A percentile compares a stretch with the other conserved stretches of the same genome.
Evolutionary conservation across 179 eudicot genomes (phyloP).

Genomic region (Drosera spatulata): DNA sequence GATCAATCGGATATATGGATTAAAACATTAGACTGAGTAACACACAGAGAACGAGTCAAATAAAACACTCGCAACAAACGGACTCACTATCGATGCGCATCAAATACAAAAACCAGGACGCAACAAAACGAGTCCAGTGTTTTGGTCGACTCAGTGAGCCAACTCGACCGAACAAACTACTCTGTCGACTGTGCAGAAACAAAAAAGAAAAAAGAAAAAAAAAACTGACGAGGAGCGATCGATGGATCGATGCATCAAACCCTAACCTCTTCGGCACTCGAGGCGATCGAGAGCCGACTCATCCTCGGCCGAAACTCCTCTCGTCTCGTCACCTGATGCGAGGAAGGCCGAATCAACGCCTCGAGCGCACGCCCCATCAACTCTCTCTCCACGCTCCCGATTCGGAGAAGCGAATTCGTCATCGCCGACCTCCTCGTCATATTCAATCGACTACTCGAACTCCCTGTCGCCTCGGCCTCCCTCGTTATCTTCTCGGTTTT

Average conservation of each 20-base stretch:
- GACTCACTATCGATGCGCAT: too few species aligned
- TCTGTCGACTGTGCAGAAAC: too few species aligned
- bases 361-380: conserved; percentile 74
- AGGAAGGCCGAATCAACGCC: conserved; percentile 85
- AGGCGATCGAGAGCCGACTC: conserved; percentile 71
- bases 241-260: neutral
- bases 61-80: too few species aligned
- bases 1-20: too few species aligned
- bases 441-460: conserved; percentile 51
- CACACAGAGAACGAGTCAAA: too few species aligned
- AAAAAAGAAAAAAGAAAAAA: too few species aligned
- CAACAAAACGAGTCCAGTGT: too few species aligned
- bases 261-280: conserved; percentile 41
- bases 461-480: conserved; percentile 12
- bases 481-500: conserved; percentile 8
- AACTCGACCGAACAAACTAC: too few species aligned
- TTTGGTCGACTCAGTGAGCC: too few species aligned
- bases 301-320: conserved; percentile 51
- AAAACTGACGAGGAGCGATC: too few species aligned
- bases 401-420: conserved; percentile 87
- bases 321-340: conserved; percentile 74
- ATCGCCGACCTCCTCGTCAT: conserved; percentile 68
- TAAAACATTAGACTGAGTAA: too few species aligned
- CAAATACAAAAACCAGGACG: too few species aligned
- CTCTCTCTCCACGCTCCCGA: conserved; percentile 95